Evolutionary conservation across 768 basidiomycete genomes (phyloP), one percentile per base, ranked within the genome.

Genomic region (Dentipellis fragilis): DNA sequence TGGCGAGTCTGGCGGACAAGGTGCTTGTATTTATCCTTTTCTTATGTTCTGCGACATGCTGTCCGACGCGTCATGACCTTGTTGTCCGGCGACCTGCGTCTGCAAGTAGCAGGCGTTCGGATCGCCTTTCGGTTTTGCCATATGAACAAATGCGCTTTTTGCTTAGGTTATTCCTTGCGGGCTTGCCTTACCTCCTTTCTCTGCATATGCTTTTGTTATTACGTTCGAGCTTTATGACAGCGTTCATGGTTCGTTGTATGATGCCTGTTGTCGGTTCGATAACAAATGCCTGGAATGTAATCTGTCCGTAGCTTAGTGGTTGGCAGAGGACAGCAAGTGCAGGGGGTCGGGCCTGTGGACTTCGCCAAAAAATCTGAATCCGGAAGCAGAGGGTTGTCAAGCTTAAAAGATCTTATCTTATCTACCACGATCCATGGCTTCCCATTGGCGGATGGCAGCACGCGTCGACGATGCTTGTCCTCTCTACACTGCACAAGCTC

Each of bases 401-500:
- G 14, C n/a, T n/a, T n/a, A n/a, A n/a, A n/a, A n/a, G 40, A 23
- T 22, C 21, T 49, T 21, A 49, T 22, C 48, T 45, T 22, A 49
- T 49, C 19, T 8, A 17, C 23, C 14, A n/a, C 34, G 22, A 3
- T 29, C 3, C 29, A 29, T 29, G 29, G 29, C 29, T 29, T 29
- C 3, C 29, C 29, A 29, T 29, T 29, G 29, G 29, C 29, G 29
- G 29, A 29, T 29, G 29, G 29, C 29, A 38, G 10, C 22, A 22
- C 23, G 34, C 10, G 21, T n/a, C 51, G 50, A 51, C 51, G 48
- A 90, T 90, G 88, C 77, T 90, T 47, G 78, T 84, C 62, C 77
- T 90, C 37, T 78, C 84, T 36, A 76, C 79, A 38, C 72, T 90
- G 21, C 84, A 87, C 65, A 77, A 73, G 40, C 73, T 85, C 38